phyloP scores from a whole-genome alignment of 192 early-diverging fungal genomes.

The Umbelopsis sp. region DNA sequence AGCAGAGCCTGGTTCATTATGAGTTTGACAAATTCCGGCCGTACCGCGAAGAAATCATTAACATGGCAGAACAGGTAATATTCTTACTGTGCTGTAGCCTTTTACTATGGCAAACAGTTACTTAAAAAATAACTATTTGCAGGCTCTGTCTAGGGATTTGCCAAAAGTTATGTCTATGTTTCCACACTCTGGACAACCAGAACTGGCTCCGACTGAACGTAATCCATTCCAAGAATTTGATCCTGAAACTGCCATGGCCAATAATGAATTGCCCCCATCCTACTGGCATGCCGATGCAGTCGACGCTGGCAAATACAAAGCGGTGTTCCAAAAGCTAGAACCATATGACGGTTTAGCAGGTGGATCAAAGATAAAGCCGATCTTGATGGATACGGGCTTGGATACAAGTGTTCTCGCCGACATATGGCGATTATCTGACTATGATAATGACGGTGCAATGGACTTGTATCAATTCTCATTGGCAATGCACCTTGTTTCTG shows the following conservation, averaged over 20 bases:
- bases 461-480: conserved; percentile 71
- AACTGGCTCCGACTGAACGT: conserved; percentile 35
- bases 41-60: conserved; percentile 46
- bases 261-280: conserved; percentile 27
- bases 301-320: conserved; percentile 38
- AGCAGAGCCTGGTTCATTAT: conserved; percentile 38
- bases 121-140: neutral
- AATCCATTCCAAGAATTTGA: conserved; percentile 39
- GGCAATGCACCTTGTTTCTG: conserved; percentile 61
- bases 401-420: conserved; percentile 54
- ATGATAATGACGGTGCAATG: conserved; percentile 64
- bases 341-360: conserved; percentile 43
- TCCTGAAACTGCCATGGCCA: neutral
- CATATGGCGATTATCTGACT: conserved; percentile 66
- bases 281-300: conserved; percentile 41
- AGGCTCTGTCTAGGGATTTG: conserved; percentile 49
- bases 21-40: conserved; percentile 53
- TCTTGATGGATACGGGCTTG: conserved; percentile 58
- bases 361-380: conserved; percentile 41
- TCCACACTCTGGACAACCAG: conserved; percentile 35
- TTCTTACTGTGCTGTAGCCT: neutral
- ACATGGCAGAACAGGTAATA: conserved; percentile 45
- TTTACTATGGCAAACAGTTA: neutral
- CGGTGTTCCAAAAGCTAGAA: conserved; percentile 36
- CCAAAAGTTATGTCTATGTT: conserved; percentile 44